These are phyloP conservation scores for Cornus controversa DNA, from an alignment of 148 eudicot species.

Conservation along the genomic window DNA sequence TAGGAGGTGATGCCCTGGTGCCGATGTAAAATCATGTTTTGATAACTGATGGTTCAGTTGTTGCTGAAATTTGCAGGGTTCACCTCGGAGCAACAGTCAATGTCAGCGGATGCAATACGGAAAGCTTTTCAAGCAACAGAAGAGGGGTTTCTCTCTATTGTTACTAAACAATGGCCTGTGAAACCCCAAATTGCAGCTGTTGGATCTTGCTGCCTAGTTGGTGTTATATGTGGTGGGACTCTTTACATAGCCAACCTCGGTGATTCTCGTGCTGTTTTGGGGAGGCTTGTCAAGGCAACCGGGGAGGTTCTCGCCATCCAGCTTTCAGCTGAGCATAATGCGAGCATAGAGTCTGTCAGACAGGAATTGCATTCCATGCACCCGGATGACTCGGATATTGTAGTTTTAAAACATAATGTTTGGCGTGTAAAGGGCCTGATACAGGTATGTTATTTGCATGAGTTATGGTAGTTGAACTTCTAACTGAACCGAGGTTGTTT, in stretches of 20 bases:
- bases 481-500: not conserved
- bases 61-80: conserved; percentile 42
- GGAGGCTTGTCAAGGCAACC: conserved; percentile 63
- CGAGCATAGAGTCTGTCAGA: conserved; percentile 70
- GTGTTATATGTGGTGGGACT: conserved; percentile 60
- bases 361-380: conserved; percentile 75
- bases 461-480: not conserved
- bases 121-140: conserved; percentile 87
- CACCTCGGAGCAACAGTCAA: conserved; percentile 62
- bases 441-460: conserved; percentile 45
- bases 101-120: conserved; percentile 70
- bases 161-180: conserved; percentile 67
- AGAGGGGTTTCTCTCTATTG: conserved; percentile 76
- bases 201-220: conserved; percentile 84
- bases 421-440: conserved; percentile 91
- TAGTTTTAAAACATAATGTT: conserved; percentile 75
- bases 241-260: conserved; percentile 76
- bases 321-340: conserved; percentile 76
- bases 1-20: not conserved
- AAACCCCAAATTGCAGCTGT: conserved; percentile 87
- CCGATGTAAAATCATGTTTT: not conserved
- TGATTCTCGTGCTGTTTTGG: conserved; percentile 81
- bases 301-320: conserved; percentile 75
- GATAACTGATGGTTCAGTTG: not conserved
- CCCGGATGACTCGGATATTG: conserved; percentile 76